Evolutionary conservation across 1,284 basidiomycete genomes (phyloP), one percentile per base, ranked within the genome.

Genomic region (Ceratobasidium sp.): DNA sequence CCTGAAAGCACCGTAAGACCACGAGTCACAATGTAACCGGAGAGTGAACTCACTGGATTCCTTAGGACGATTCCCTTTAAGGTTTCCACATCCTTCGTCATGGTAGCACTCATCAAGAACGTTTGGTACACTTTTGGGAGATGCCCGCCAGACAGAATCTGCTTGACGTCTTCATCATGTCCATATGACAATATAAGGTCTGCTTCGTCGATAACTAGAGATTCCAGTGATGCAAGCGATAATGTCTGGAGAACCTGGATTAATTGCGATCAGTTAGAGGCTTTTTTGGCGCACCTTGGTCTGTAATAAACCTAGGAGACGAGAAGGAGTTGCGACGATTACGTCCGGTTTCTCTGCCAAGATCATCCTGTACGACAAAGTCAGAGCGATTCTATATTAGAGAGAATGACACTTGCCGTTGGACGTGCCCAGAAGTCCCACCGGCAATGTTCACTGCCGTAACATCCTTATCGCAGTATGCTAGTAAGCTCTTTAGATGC

Each of bases 121-220:
- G 93, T 94, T 81, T 99, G 98, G 78, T 93, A 95, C 54, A 97
- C 87, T 78, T 91, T 93, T 14, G 97, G 96, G 6, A 99, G 85
- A 78, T 88, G 90, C 0, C 84, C 84, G 23, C 91, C 92, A 64
- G 86, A 86, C 76, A 98, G 89, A 59, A 99, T 93, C 72, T 92
- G 87, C 47, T 90, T 89, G 50, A 98, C 88, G 78, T 98, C 96
- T 77, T 94, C 92, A 77, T 96, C 93, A 79, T 99, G 95, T 5
- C 98, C 98, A 80, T 99, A 99, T 0, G 96, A 98, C 9, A 99
- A 86, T 71, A 99, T 94, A 32, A 99, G 88, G 80, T 99, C 98
- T 13, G 98, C 98, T 83, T 99, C 98, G 81, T 99, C 98, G 74
- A 99, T 95, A 23, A 98, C 94, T 16, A 99, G 88, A 18, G 93